Evolutionary conservation across 352 stramenopile genomes (phyloP), one percentile per base, ranked within the genome.

Genomic region (Pythium coloratum): DNA sequence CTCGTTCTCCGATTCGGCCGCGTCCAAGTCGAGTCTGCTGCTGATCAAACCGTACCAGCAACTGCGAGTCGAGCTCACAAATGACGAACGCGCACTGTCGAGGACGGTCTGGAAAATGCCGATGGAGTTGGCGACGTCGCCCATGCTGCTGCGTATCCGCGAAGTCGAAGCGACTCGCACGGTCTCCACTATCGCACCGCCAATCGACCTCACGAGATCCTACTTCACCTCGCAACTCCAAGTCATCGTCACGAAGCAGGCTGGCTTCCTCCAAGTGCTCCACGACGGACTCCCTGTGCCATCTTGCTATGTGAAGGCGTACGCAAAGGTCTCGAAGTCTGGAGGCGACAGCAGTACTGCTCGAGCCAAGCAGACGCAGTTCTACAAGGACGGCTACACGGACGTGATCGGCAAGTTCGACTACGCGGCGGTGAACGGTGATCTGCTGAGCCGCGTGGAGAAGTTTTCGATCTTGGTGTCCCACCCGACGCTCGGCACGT

Each of bases 361-460:
- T 24, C 20, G 20, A 24, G 20, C 20, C 33, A 70, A 65, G 34
- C 42, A 63, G 64, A 46, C 32, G 67, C 61, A 67, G 30, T 94
- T 94, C 70, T 92, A 89, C 75, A 94, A 94, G 70, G 86, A 94
- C 62, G 86, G 86, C 9, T 94, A 92, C 71, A 94, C 84, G 28
- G 82, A 94, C 50, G 51, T 94, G 47, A 57, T 87, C 26, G 82
- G 82, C 54, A 83, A 81, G 53, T 91, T 93, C 51, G 82, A 91
- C 70, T 93, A 91, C 57, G 74, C 83, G 7, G 79, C 76, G 1
- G 80, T 84, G 56, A 90, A 90, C 38, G 81, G 76, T 55, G 71
- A 85, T 24, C 47, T 76, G 53, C 59, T 79, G 28, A 55, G 44
- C 14, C 66, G 67, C 26, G 77, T 89, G 32, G 64, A 82, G 49